A percentile compares a stretch with the other conserved stretches of the same genome.
phyloP scores from a whole-genome alignment of 2,329 filamentous ascomycete species.

The Orbilia quercus region DNA sequence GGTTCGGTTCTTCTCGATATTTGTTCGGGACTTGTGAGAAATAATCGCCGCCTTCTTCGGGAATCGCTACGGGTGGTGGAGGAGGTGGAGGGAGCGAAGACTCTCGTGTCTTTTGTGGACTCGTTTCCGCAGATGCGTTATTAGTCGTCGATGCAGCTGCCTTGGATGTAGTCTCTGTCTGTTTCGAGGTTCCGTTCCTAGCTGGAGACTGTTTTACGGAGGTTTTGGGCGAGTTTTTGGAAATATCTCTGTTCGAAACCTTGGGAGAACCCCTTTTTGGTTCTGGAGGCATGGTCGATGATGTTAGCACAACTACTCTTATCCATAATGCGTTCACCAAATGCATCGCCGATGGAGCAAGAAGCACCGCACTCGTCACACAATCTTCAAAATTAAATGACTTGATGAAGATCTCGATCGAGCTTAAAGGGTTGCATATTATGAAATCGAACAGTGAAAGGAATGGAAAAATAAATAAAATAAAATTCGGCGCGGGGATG shows the following conservation, averaged over 20 bases:
- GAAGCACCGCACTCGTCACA: no score
- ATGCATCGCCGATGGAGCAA: no score
- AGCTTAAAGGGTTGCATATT: neutral
- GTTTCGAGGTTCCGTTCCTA: constrained; percentile 24
- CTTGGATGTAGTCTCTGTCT: constrained; percentile 24
- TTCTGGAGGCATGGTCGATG: constrained; percentile 32
- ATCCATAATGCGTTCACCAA: no score
- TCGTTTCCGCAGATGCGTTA: constrained; percentile 23
- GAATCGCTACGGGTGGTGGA: constrained; percentile 64
- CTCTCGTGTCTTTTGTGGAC: constrained; percentile 55
- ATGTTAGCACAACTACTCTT: constrained; percentile 29
- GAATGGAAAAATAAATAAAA: neutral
- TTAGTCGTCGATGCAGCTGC: constrained; percentile 23
- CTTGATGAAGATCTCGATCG: neutral
- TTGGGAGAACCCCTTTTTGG: constrained; percentile 46
- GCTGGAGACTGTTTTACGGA: constrained; percentile 31
- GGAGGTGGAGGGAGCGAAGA: constrained; percentile 67
- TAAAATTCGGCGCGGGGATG: constrained; percentile 4
- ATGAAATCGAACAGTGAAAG: constrained; percentile 8
- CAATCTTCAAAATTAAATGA: no score
- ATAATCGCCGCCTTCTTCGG: constrained; percentile 66
- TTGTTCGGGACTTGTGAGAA: constrained; percentile 65
- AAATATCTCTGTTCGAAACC: constrained; percentile 41
- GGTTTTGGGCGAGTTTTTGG: constrained; percentile 48
- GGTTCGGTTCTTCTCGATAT: constrained; percentile 87